Evolutionary conservation across 2,329 filamentous ascomycete genomes (phyloP).

Genomic region (Xylaria arbuscula): DNA sequence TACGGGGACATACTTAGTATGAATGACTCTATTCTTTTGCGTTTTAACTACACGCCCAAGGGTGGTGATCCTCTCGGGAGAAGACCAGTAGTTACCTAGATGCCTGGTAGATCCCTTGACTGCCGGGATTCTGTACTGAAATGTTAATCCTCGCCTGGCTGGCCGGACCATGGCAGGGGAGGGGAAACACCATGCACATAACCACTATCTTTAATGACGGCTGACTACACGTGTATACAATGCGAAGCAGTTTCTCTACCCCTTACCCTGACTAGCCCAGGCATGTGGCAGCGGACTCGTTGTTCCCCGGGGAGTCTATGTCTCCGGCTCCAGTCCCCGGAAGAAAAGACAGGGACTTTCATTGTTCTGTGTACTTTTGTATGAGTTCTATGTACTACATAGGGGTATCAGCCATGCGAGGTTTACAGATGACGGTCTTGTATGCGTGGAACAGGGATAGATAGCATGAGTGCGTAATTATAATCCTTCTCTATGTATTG

Average conservation of each 20-base stretch:
- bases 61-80: conserved; percentile 16
- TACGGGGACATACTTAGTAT: conserved; percentile 4
- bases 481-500: neutral
- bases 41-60: conserved; percentile 9
- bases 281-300: conserved; percentile 6
- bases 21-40: neutral
- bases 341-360: neutral
- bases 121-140: conserved; percentile 12
- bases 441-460: neutral
- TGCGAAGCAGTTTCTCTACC: conserved; percentile 1
- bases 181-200: conserved; percentile 14
- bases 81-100: conserved; percentile 9
- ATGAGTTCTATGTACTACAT: neutral
- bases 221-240: neutral
- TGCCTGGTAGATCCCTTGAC: conserved; percentile 19
- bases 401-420: neutral
- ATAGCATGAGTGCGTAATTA: neutral
- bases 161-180: neutral
- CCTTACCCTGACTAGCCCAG: neutral
- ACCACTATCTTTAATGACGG: neutral
- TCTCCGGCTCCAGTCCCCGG: neutral
- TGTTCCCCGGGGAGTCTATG: neutral
- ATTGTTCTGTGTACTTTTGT: neutral
- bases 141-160: neutral
- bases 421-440: neutral